Percentiles rank a stretch among this genome's conserved stretches.
phyloP scores from a whole-genome alignment of 2,329 filamentous ascomycete genomes.

The Fonsecaea erecta region DNA sequence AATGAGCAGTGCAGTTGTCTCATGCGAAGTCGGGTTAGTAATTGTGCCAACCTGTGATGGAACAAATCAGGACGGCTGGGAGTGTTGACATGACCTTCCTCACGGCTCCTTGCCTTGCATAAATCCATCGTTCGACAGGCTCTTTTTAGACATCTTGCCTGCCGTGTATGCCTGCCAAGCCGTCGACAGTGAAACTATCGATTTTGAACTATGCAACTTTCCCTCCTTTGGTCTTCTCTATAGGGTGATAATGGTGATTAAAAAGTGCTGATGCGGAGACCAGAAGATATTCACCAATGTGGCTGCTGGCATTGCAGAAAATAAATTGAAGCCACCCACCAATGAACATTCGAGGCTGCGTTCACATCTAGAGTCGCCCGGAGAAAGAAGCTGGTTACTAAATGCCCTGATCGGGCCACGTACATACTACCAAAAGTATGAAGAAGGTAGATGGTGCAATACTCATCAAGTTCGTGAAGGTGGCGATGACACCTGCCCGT shows the following conservation, averaged over 20 bases:
- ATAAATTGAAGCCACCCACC: neutral
- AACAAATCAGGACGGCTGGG: neutral
- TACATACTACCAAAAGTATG: neutral
- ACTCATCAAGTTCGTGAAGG: neutral
- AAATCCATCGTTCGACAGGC: neutral
- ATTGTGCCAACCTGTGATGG: slow-evolving; percentile 16
- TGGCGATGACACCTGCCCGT: neutral
- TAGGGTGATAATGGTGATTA: neutral
- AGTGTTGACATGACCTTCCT: slow-evolving; percentile 4
- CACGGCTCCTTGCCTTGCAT: neutral
- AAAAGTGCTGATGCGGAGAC: neutral
- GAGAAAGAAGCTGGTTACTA: neutral
- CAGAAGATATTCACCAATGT: neutral
- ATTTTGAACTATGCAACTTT: neutral
- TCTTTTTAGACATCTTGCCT: neutral
- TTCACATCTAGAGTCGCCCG: neutral
- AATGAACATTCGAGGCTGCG: neutral
- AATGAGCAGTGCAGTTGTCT: slow-evolving; percentile 17
- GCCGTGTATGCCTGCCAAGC: neutral
- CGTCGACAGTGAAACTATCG: neutral
- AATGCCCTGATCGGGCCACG: neutral
- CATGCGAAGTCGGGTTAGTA: neutral
- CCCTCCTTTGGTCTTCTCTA: neutral
- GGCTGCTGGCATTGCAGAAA: neutral
- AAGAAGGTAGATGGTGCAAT: neutral